Conservation (phyloP, 495 filamentous ascomycete species). For the Apiosordaria backusii region DNA sequence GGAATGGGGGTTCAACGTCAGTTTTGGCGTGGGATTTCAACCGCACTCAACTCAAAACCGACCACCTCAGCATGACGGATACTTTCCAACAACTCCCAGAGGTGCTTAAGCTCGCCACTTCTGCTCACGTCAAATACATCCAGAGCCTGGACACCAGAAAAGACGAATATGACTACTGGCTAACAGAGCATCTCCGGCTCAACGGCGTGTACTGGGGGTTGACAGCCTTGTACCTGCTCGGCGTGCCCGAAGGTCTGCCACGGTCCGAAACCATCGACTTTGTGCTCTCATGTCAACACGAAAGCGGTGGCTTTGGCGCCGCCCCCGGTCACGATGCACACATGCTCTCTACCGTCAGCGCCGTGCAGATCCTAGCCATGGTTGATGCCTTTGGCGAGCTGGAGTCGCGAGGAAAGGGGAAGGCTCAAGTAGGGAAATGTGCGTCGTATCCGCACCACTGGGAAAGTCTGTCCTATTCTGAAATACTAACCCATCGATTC, state of each 20-base stretch:
- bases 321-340: conserved; percentile 93
- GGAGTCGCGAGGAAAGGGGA: conserved; percentile 65
- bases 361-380: conserved; percentile 83
- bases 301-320: conserved; percentile 86
- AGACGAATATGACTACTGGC: conserved; percentile 94
- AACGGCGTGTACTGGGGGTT: conserved; percentile 97
- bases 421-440: conserved; percentile 70
- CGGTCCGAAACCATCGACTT: conserved; percentile 82
- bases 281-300: conserved; percentile 84
- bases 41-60: not conserved
- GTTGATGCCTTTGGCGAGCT: conserved; percentile 82
- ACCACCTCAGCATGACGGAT: conserved; percentile 1
- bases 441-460: conserved; percentile 31
- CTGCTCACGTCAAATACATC: conserved; percentile 89
- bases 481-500: conserved; percentile 16
- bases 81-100: conserved; percentile 43
- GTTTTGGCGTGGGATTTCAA: not conserved
- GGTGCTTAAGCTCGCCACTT: conserved; percentile 60
- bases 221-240: conserved; percentile 79
- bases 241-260: conserved; percentile 73
- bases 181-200: conserved; percentile 91
- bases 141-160: conserved; percentile 85
- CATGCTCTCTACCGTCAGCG: conserved; percentile 90
- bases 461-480: not conserved
- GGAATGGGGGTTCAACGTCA: not conserved